Evolutionary conservation across 2,329 filamentous ascomycete genomes (phyloP).

Genomic region (Cercospora zeina): DNA sequence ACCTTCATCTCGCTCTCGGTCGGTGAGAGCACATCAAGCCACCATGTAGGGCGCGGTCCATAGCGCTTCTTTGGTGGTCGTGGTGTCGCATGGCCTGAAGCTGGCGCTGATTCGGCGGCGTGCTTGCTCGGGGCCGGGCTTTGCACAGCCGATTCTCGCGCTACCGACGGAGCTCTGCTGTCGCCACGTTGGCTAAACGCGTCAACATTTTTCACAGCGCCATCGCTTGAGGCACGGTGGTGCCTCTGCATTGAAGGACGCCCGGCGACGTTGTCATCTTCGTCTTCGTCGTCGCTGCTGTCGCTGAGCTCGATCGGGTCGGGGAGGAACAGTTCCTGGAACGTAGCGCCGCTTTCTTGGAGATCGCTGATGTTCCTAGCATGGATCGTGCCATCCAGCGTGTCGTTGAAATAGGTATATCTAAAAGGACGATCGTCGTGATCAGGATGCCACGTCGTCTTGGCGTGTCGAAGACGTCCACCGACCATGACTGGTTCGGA

Average conservation of each 20-base stretch:
- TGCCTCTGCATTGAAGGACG: conserved; percentile 23
- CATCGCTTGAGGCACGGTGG: conserved; percentile 6
- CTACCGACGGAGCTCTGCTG: conserved; percentile 15
- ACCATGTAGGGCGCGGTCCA: conserved; percentile 89
- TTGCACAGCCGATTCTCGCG: conserved; percentile 15
- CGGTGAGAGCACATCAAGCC: conserved; percentile 88
- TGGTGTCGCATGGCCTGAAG: conserved; percentile 31
- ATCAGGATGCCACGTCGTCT: conserved; percentile 77
- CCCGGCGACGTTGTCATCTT: conserved; percentile 41
- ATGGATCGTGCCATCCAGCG: conserved; percentile 93
- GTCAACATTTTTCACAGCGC: conserved; percentile 14
- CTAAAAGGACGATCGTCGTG: conserved; percentile 90
- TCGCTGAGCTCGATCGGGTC: conserved; percentile 72
- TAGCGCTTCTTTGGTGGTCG: conserved; percentile 45
- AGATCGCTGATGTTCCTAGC: conserved; percentile 93
- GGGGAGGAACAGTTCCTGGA: conserved; percentile 85
- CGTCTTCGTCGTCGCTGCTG: conserved; percentile 61
- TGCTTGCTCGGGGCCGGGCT: conserved; percentile 17
- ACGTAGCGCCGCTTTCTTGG: conserved; percentile 78
- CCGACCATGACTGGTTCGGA: conserved; percentile 92
- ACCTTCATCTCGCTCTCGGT: conserved; percentile 96
- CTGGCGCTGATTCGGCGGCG: conserved; percentile 23
- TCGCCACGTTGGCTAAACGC: conserved; percentile 9
- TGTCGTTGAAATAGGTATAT: conserved; percentile 98
- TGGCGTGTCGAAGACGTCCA: conserved; percentile 77